These are phyloP conservation scores for Suillus variegatus DNA, from an alignment of 768 basidiomycete species.

Conservation along the genomic window DNA sequence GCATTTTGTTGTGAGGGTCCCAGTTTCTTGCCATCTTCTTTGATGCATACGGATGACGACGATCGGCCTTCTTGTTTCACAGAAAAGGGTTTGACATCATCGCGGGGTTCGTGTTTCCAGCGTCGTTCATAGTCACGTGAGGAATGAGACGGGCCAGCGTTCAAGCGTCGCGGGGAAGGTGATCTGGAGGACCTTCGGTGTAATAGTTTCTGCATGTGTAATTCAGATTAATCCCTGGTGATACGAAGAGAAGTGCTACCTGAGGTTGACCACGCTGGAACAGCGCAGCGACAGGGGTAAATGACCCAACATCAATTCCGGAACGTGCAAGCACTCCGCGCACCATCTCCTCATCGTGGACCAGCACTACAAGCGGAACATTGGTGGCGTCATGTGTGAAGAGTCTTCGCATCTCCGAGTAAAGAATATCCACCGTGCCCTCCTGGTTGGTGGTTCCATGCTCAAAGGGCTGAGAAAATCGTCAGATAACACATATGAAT, in stretches of 20 bases:
- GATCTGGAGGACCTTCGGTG: conserved; percentile 11
- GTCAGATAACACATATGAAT: background rate
- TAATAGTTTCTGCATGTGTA: conserved; percentile 12
- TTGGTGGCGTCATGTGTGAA: conserved; percentile 21
- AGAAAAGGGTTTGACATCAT: conserved; percentile 1
- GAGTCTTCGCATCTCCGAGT: conserved; percentile 19
- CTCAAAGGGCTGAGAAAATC: conserved; percentile 17
- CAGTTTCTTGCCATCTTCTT: conserved; percentile 1
- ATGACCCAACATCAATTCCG: conserved; percentile 43
- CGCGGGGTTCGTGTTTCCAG: background rate
- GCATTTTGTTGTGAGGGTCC: background rate
- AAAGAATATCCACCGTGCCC: conserved; percentile 7
- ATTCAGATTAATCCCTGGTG: background rate
- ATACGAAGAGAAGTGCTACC: conserved; percentile 6
- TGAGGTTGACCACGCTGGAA: conserved; percentile 11
- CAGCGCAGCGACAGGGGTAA: conserved; percentile 35
- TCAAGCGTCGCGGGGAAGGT: conserved; percentile 11
- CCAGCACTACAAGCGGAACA: conserved; percentile 47
- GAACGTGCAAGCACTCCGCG: conserved; percentile 40
- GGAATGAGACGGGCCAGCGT: background rate
- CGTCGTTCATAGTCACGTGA: conserved; percentile 2
- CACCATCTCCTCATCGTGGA: conserved; percentile 43
- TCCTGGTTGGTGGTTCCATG: conserved; percentile 10
- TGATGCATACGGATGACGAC: background rate
- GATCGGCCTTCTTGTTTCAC: conserved; percentile 1